Evolutionary conservation across 148 eudicot genomes (phyloP).

Genomic region (Simmondsia chinensis): DNA sequence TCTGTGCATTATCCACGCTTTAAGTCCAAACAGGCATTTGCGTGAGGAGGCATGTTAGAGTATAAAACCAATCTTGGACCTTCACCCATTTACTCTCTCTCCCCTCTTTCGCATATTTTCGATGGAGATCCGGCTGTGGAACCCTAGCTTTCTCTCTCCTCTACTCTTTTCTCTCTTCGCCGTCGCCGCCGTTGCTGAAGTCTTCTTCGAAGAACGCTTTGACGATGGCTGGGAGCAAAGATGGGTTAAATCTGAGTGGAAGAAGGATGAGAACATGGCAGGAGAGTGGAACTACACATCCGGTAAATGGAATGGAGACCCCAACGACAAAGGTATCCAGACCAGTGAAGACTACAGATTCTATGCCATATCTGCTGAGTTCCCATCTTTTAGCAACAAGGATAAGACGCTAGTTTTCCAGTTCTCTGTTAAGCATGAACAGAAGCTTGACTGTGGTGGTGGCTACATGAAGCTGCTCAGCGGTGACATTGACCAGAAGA

Average conservation of each 20-base stretch:
- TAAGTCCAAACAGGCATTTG: too few species aligned
- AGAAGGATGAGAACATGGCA: slow-evolving; percentile 82
- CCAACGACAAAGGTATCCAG: slow-evolving; percentile 87
- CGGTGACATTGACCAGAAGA: slow-evolving; percentile 77
- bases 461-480: slow-evolving; percentile 98
- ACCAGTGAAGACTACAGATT: slow-evolving; percentile 93
- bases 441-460: slow-evolving; percentile 99
- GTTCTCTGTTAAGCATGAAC: slow-evolving; percentile 95
- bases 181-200: slow-evolving; percentile 47
- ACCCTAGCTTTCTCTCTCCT: slow-evolving; percentile 63
- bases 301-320: slow-evolving; percentile 93
- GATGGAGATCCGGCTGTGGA: slow-evolving; percentile 47
- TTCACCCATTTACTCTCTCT: too few species aligned
- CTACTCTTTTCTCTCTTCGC: slow-evolving; percentile 45
- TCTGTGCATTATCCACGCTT: too few species aligned
- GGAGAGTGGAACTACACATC: slow-evolving; percentile 98
- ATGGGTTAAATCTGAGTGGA: slow-evolving; percentile 98
- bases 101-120: slow-evolving; percentile 5
- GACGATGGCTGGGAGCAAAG: slow-evolving; percentile 86
- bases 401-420: slow-evolving; percentile 89
- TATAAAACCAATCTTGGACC: too few species aligned
- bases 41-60: too few species aligned
- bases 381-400: slow-evolving; percentile 93
- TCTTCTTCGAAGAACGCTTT: slow-evolving; percentile 84
- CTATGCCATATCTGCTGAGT: slow-evolving; percentile 91